These are phyloP conservation scores for Pterothamnion heteromorphum DNA, from an alignment of 31 red algal species.

Conservation along the genomic window DNA sequence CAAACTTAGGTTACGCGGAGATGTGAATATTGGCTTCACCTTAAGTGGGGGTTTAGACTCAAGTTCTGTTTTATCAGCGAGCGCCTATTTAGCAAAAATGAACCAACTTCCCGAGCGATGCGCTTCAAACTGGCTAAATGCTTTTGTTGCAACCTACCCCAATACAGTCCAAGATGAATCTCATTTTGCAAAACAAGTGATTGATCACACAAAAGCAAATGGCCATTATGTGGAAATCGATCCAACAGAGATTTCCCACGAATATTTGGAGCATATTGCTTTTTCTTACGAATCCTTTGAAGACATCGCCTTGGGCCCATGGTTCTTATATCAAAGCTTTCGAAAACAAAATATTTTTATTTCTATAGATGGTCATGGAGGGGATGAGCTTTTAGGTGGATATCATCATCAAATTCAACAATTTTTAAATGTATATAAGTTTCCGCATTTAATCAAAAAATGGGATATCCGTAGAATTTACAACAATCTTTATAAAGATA, in stretches of 20 bases:
- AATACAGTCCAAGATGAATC: not conserved
- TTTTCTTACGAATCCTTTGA: not conserved
- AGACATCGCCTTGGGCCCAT: not conserved
- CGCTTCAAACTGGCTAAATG: not conserved
- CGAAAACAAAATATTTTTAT: not conserved
- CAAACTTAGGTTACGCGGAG: not conserved
- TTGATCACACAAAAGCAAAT: not conserved
- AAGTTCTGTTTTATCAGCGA: not conserved
- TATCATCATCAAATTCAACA: no score
- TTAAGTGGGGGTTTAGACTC: slow-evolving; percentile 2
- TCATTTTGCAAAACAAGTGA: not conserved
- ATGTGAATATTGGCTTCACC: not conserved
- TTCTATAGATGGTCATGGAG: not conserved
- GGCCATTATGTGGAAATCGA: not conserved
- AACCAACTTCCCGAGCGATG: not conserved
- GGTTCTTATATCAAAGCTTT: not conserved
- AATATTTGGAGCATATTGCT: not conserved
- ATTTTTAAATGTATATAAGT: no score
- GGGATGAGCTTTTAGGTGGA: not conserved
- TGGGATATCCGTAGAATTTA: no score
- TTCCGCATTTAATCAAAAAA: no score
- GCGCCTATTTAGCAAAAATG: not conserved
- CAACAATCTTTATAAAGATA: no score
- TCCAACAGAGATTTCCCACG: not conserved
- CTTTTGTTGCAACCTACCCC: no score